Conservation (phyloP, 2,329 filamentous ascomycete genomes). For the Alternaria triticimaculans region DNA sequence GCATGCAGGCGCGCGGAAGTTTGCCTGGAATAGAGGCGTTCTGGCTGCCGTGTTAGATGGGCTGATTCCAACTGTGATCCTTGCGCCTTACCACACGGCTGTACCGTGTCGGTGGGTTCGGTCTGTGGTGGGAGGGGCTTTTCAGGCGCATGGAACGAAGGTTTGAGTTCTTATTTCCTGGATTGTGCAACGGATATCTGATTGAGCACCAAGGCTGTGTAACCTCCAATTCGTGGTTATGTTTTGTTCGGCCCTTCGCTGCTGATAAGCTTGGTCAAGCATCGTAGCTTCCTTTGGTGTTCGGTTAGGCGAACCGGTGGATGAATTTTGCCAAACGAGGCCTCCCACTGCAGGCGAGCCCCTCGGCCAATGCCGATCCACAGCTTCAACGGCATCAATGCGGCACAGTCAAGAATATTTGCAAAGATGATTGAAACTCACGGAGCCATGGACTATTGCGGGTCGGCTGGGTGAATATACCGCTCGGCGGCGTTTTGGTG, state of each 20-base stretch:
- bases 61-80: conserved; percentile 6
- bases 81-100: background rate
- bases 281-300: background rate
- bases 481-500: background rate
- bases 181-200: background rate
- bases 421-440: background rate
- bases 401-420: conserved; percentile 2
- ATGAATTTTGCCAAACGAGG: conserved; percentile 5
- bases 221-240: background rate
- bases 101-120: conserved; percentile 7
- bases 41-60: background rate
- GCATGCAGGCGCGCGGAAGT: conserved; percentile 2
- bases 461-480: conserved; percentile 4
- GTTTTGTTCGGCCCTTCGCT: background rate
- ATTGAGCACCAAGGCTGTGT: background rate
- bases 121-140: background rate
- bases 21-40: background rate
- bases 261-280: background rate
- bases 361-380: conserved; percentile 5
- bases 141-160: background rate
- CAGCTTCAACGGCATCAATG: background rate
- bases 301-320: conserved; percentile 7
- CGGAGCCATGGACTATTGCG: background rate
- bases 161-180: background rate
- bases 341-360: background rate